phyloP scores from a whole-genome alignment of 306 rosid species.

The Mucuna pruriens region DNA sequence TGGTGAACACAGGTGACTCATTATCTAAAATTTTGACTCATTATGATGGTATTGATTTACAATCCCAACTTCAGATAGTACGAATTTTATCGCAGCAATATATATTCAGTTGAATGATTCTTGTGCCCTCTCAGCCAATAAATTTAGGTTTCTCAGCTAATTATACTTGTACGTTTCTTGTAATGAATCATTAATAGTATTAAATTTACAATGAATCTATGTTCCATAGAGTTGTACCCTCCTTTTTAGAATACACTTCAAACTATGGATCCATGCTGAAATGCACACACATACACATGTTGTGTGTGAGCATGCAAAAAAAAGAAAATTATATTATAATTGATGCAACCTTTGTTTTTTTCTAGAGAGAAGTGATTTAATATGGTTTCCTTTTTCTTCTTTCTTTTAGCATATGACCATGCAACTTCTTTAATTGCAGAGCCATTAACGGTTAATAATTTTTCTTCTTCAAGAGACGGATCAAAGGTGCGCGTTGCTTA shows the following conservation, averaged over 20 bases:
- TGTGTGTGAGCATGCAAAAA: background rate
- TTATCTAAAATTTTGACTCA: background rate
- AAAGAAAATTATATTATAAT: background rate
- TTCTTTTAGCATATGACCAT: slow-evolving; percentile 26
- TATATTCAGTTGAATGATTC: background rate
- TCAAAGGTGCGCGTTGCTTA: slow-evolving; percentile 75
- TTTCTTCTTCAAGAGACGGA: slow-evolving; percentile 46
- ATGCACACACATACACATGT: background rate
- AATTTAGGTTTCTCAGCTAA: background rate
- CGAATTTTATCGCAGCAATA: background rate
- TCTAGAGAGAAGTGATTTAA: slow-evolving; percentile 1
- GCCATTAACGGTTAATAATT: slow-evolving; percentile 54
- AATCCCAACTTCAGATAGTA: background rate
- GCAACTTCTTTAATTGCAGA: slow-evolving; percentile 52
- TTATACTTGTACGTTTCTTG: background rate
- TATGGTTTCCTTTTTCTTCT: background rate
- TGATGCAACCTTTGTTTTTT: slow-evolving; percentile 1
- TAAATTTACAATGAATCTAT: background rate
- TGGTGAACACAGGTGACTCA: background rate
- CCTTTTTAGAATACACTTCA: background rate
- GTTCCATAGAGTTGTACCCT: background rate
- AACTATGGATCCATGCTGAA: background rate
- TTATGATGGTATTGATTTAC: background rate
- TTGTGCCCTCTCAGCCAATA: background rate
- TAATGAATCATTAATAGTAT: background rate